Conservation (phyloP, 106 monocot genomes). For the Phalaenopsis equestris region DNA sequence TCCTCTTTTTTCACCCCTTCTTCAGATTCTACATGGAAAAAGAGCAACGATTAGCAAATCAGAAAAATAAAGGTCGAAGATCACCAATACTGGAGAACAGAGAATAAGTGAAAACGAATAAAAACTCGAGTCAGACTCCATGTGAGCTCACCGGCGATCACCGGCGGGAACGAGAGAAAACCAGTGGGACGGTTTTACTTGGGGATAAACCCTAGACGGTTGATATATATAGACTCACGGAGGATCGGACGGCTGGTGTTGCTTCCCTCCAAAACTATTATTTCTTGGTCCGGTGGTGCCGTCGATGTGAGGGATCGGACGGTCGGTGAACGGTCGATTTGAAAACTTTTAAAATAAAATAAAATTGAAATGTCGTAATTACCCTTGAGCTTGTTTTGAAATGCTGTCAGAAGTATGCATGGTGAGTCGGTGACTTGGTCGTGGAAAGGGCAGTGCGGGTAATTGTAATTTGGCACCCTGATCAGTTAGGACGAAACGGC, state of each 20-base stretch:
- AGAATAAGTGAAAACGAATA: background rate
- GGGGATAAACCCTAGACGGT: background rate
- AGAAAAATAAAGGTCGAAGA: background rate
- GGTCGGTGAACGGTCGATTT: background rate
- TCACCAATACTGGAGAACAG: background rate
- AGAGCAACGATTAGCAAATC: background rate
- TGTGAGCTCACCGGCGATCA: conserved; percentile 1
- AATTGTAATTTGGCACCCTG: no score
- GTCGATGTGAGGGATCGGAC: background rate
- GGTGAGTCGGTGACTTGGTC: no score
- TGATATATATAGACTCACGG: background rate
- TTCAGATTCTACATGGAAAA: background rate
- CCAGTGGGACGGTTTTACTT: background rate
- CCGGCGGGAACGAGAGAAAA: background rate
- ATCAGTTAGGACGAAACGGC: no score
- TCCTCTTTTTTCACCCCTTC: background rate
- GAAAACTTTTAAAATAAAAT: background rate
- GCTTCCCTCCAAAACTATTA: conserved; percentile 2
- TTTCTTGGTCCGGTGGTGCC: background rate
- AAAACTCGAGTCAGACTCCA: background rate
- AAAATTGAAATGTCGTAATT: background rate
- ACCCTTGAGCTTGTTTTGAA: background rate
- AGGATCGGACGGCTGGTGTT: conserved; percentile 1
- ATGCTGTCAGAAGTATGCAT: background rate
- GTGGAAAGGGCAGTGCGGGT: no score